phyloP scores from a whole-genome alignment of 257 asterid genomes.

The Nicotiana undulata region DNA sequence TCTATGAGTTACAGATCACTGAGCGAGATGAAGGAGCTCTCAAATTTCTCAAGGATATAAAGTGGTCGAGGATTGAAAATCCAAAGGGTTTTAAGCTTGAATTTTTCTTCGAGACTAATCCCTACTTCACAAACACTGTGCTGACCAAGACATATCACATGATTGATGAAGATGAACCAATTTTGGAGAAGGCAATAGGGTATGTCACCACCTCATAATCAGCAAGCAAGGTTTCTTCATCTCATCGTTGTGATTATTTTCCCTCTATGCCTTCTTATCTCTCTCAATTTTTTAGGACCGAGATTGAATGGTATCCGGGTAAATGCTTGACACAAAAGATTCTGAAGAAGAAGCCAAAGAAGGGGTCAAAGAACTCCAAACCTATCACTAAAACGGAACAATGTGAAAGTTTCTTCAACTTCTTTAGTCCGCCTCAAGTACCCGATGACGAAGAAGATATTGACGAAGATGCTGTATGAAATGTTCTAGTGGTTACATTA shows the following conservation, averaged over 20 bases:
- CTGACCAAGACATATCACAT: constrained; percentile 9
- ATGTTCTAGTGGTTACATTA: not conserved
- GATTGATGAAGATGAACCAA: constrained; percentile 7
- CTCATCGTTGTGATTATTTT: not conserved
- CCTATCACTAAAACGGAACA: constrained; percentile 4
- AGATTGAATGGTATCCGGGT: not conserved
- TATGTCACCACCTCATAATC: not conserved
- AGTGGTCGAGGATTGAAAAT: constrained; percentile 7
- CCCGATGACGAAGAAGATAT: constrained; percentile 4
- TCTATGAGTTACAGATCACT: not conserved
- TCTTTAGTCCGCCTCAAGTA: constrained; percentile 5
- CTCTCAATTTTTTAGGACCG: constrained; percentile 1
- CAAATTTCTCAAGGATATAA: constrained; percentile 7
- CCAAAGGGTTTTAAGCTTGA: constrained; percentile 5
- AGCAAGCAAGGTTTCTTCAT: not conserved
- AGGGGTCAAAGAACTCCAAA: not conserved
- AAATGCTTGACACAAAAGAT: not conserved
- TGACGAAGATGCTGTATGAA: constrained; percentile 6
- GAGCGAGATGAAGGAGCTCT: constrained; percentile 12
- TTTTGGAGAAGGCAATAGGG: constrained; percentile 12
- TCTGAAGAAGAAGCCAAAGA: not conserved
- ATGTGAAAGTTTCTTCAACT: constrained; percentile 9
- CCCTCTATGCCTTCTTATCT: not conserved
- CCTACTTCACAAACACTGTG: constrained; percentile 8
- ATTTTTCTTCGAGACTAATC: not conserved